Percentiles rank a stretch among this genome's conserved stretches.
phyloP scores from a whole-genome alignment of 2,329 filamentous ascomycete genomes.

The Fusarium graminum region DNA sequence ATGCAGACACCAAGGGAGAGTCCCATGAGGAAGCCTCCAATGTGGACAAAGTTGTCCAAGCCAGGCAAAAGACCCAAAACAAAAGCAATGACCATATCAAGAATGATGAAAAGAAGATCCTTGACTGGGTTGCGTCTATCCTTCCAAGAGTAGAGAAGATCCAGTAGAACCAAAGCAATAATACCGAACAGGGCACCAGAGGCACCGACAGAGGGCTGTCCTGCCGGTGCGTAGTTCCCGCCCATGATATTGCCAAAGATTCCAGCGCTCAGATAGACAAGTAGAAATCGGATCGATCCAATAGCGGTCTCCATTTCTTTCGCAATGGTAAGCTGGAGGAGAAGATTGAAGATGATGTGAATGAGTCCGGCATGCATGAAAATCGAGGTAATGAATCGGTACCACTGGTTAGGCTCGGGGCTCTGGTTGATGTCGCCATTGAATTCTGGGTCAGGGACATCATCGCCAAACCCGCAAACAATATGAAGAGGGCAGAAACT shows the following conservation, averaged over 20 bases:
- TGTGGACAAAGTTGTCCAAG: constrained; percentile 96
- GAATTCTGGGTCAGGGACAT: constrained; percentile 73
- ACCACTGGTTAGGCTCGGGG: constrained; percentile 92
- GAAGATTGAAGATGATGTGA: constrained; percentile 95
- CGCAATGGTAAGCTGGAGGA: constrained; percentile 89
- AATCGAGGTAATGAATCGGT: constrained; percentile 93
- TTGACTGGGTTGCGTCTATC: constrained; percentile 81
- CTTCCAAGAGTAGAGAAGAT: constrained; percentile 92
- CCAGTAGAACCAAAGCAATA: constrained; percentile 87
- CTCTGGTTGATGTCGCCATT: constrained; percentile 63
- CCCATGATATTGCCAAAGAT: constrained; percentile 97
- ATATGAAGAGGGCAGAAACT: constrained; percentile 78
- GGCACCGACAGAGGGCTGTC: constrained; percentile 86
- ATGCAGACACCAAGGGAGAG: constrained; percentile 87
- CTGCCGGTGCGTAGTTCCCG: constrained; percentile 89
- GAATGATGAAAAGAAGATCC: constrained; percentile 86
- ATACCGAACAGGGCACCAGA: constrained; percentile 94
- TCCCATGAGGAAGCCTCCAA: constrained; percentile 95
- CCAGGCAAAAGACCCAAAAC: constrained; percentile 92
- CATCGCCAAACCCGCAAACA: constrained; percentile 84
- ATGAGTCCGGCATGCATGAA: constrained; percentile 95
- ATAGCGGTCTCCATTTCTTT: constrained; percentile 94
- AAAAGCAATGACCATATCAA: constrained; percentile 91
- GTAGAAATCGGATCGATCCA: constrained; percentile 85
- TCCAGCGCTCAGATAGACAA: constrained; percentile 91